Evolutionary conservation across 441 rosid genomes (phyloP).

Genomic region (Heliophila coronopifolia): DNA sequence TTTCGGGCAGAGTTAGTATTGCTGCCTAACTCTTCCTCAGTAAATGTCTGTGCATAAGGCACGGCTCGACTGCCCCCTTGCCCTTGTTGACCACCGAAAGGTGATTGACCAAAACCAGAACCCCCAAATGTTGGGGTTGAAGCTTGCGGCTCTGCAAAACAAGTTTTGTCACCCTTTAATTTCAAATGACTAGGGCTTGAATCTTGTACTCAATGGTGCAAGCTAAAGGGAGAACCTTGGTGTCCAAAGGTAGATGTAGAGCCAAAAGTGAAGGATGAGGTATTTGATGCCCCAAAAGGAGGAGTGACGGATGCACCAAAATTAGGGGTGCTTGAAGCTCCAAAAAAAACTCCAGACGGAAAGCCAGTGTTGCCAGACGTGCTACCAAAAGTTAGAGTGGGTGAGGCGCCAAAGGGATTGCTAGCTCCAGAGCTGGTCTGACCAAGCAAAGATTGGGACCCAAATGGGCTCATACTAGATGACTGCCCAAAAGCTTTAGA

Average conservation of each 20-base stretch:
- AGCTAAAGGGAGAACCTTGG: constrained; percentile 65
- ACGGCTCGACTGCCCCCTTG: constrained; percentile 76
- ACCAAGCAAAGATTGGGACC: constrained; percentile 68
- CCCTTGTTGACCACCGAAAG: constrained; percentile 62
- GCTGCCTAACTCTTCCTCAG: constrained; percentile 50
- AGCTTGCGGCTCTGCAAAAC: constrained; percentile 54
- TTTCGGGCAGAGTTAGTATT: constrained; percentile 57
- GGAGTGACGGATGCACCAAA: constrained; percentile 50
- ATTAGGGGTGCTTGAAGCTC: constrained; percentile 36
- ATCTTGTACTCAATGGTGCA: neutral
- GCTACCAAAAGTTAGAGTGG: constrained; percentile 46
- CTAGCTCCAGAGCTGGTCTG: constrained; percentile 53
- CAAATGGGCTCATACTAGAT: constrained; percentile 55
- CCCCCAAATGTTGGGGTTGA: constrained; percentile 54
- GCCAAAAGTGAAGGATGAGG: constrained; percentile 39
- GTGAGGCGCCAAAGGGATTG: constrained; percentile 55
- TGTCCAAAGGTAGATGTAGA: constrained; percentile 60
- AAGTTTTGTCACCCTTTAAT: constrained; percentile 15
- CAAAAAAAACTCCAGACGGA: constrained; percentile 43
- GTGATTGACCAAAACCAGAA: no score
- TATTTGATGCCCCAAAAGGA: constrained; percentile 33
- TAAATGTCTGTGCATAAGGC: constrained; percentile 55
- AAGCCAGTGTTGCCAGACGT: constrained; percentile 43
- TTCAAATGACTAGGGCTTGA: no score
- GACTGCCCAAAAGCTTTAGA: constrained; percentile 89